Conservation (phyloP, 352 stramenopile species). For the Halophytophthora polymorphica region DNA sequence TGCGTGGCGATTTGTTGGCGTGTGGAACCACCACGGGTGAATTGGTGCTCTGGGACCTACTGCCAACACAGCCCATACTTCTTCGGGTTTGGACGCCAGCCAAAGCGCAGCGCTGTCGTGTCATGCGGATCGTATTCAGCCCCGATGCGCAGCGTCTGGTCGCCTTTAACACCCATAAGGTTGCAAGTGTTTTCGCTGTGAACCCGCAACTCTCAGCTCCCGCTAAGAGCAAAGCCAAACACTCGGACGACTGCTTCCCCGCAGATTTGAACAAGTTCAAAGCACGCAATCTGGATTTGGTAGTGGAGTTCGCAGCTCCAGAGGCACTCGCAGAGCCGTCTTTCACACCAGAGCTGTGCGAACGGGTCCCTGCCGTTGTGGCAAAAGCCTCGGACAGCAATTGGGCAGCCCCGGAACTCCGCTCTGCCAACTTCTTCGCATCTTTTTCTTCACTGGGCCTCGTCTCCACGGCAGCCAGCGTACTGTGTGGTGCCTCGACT, state of each 20-base stretch:
- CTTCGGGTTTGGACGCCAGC: constrained; percentile 16
- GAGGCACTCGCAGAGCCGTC: constrained; percentile 17
- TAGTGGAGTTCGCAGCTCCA: constrained; percentile 20
- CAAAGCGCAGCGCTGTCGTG: constrained; percentile 23
- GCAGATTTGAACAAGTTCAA: constrained; percentile 33
- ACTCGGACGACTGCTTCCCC: constrained; percentile 40
- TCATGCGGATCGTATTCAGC: constrained; percentile 28
- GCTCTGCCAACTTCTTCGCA: constrained; percentile 21
- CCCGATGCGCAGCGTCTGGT: constrained; percentile 25
- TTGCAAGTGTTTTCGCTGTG: constrained; percentile 1
- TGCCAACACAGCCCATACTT: constrained; percentile 14
- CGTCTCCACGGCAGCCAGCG: constrained; percentile 1
- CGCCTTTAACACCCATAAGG: constrained; percentile 27
- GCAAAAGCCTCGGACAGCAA: constrained; percentile 6
- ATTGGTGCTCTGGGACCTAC: constrained; percentile 32
- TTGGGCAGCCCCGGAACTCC: constrained; percentile 18
- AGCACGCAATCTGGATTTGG: constrained; percentile 20
- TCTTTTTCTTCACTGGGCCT: constrained; percentile 18
- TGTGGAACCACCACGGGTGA: constrained; percentile 33
- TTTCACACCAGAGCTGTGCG: constrained; percentile 16
- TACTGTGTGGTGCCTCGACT: constrained; percentile 26
- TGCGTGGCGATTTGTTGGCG: constrained; percentile 19
- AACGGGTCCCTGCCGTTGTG: constrained; percentile 13
- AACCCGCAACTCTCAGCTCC: constrained; percentile 4
- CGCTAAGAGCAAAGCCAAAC: constrained; percentile 4